phyloP scores from a whole-genome alignment of 2,329 filamentous ascomycete species.

The Basipetospora chlamydospora region DNA sequence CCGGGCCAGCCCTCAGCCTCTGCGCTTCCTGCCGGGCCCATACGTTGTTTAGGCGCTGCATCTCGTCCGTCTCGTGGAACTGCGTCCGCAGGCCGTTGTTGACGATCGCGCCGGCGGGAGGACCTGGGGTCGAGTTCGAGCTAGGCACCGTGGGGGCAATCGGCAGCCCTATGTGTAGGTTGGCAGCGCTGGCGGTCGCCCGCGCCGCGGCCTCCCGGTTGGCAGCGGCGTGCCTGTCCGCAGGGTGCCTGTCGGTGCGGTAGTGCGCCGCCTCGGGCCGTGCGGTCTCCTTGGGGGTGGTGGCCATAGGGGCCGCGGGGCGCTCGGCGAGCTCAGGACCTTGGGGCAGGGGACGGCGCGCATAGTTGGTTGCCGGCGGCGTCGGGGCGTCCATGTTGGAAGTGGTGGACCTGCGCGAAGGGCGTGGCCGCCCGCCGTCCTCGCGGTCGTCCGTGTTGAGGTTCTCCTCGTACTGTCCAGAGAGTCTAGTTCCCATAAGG shows the following conservation, averaged over 20 bases:
- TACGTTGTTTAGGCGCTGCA: conserved; percentile 38
- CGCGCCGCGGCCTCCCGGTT: conserved; percentile 10
- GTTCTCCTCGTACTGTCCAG: background rate
- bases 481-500: too few relatives aligned
- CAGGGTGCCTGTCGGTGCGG: too few relatives aligned
- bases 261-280: background rate
- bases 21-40: conserved; percentile 40
- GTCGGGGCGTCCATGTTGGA: too few relatives aligned
- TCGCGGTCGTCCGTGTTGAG: too few relatives aligned
- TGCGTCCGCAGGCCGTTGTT: conserved; percentile 16
- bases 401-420: too few relatives aligned
- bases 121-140: background rate
- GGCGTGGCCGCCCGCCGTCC: too few relatives aligned
- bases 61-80: conserved; percentile 32
- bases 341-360: too few relatives aligned
- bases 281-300: background rate
- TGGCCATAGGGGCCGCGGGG: background rate
- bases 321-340: background rate
- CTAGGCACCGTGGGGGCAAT: conserved; percentile 6
- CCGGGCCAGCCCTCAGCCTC: conserved; percentile 21
- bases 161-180: conserved; percentile 8
- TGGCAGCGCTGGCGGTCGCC: conserved; percentile 8
- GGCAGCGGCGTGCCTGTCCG: background rate
- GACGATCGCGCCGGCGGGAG: conserved; percentile 7
- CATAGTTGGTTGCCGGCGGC: too few relatives aligned